A percentile compares a stretch with the other conserved stretches of the same genome.
These are phyloP conservation scores for Xenosphaeropsis pyriputrescens DNA, from an alignment of 2,329 filamentous ascomycete genomes.

Conservation along the genomic window DNA sequence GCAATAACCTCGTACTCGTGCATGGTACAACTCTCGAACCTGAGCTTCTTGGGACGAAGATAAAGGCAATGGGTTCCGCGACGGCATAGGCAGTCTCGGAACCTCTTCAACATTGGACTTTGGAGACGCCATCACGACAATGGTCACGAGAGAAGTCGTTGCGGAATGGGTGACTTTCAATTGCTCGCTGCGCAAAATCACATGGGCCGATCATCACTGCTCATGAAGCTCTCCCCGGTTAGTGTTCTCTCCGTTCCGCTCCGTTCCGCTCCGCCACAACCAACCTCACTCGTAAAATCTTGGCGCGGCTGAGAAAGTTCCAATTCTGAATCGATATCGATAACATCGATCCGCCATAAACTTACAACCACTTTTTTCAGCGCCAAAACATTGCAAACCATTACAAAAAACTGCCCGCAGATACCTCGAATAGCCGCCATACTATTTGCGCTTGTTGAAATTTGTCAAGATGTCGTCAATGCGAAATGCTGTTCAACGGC, in stretches of 20 bases:
- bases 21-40: constrained; percentile 68
- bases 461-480: constrained; percentile 36
- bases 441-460: too few species aligned
- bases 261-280: too few species aligned
- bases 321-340: background rate
- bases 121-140: constrained; percentile 15
- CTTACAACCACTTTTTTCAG: background rate
- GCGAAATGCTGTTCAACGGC: constrained; percentile 56
- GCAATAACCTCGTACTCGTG: constrained; percentile 63
- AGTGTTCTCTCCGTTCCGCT: background rate
- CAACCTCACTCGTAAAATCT: background rate
- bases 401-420: too few species aligned
- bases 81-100: constrained; percentile 27
- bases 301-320: constrained; percentile 6
- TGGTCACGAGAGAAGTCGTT: constrained; percentile 2
- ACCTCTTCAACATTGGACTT: constrained; percentile 10
- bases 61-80: constrained; percentile 68
- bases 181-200: background rate
- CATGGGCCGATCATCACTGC: background rate
- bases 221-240: background rate
- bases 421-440: too few species aligned
- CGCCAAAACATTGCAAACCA: constrained; percentile 2
- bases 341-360: background rate
- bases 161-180: constrained; percentile 1
- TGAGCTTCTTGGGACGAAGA: constrained; percentile 71